Evolutionary conservation across 2,329 filamentous ascomycete species (phyloP), one percentile per base, ranked within the genome.

Genomic region (Colletotrichum sansevieriae): DNA sequence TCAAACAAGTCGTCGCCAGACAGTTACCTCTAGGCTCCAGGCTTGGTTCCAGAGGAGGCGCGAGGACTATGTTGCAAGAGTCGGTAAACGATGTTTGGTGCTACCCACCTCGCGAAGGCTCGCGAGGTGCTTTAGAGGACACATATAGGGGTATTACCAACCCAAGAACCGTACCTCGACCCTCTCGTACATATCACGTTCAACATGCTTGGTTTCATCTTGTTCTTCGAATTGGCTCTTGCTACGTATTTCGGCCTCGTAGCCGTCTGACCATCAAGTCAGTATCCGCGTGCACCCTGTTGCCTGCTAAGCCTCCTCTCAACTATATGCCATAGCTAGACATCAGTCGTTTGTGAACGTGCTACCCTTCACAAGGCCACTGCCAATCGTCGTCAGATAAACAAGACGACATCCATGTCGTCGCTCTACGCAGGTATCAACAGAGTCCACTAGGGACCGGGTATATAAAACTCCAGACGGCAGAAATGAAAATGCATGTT

Each of bases 381-480:
- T 37, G 33, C 33, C 58, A 33, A 18, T 54, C 37, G 43, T 55
- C 58, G 39, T n/a, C 58, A 52, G 35, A 47, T 49, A 65, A 49
- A 43, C 35, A 49, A 54, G 62, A 59, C 61, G 25, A 60, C 44
- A 29, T 46, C 10, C 7, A 54, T 41, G 60, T 65, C 65, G 47
- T 55, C 65, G 15, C 9, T 59, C 47, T 39, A 68, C 65, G 61
- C 65, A 68, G 65, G 61, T 65, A 68, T 68, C 57, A 68, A 70
- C 60, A 68, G 64, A 68, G 70, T 63, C 68, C 67, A 52, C 56
- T 58, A 29, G 25, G 70, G 65, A 64, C 64, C 57, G 70, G 70
- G 70, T 71, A 71, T 71, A 71, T 68, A 60, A 43, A 65, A 72
- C 55, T 68, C 55, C 55, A 68, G 54, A 68, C 20, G 41, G 41